A percentile compares a stretch with the other conserved stretches of the same genome.
Evolutionary conservation across 1,284 basidiomycete genomes (phyloP).

Genomic region (Agaricales sp.): DNA sequence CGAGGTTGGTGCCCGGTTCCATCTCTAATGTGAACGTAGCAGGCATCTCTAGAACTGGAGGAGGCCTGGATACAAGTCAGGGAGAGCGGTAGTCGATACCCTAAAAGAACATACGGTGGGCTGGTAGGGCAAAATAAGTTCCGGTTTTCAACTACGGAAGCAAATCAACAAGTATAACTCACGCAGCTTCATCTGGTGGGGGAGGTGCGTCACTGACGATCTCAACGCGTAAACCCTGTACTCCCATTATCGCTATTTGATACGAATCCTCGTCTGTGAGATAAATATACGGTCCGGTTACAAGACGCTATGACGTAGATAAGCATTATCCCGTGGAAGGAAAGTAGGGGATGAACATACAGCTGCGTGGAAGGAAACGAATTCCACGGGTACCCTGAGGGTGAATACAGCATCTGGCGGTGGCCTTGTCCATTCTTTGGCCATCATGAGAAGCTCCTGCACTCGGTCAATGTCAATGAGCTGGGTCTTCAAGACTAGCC

Average conservation of each 20-base stretch:
- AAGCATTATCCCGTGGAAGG: constrained; percentile 11
- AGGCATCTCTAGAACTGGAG: constrained; percentile 77
- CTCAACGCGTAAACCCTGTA: constrained; percentile 70
- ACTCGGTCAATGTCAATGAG: constrained; percentile 3
- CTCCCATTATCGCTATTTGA: constrained; percentile 70
- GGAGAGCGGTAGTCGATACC: constrained; percentile 4
- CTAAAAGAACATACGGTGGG: constrained; percentile 49
- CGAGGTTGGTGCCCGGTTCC: constrained; percentile 60
- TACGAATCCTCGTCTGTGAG: constrained; percentile 73
- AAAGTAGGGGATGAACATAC: constrained; percentile 29
- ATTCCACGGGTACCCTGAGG: constrained; percentile 73
- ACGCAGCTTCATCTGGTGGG: constrained; percentile 72
- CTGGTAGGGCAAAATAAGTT: constrained; percentile 30
- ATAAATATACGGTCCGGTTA: constrained; percentile 69
- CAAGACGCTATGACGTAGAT: constrained; percentile 42
- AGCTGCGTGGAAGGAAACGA: constrained; percentile 67
- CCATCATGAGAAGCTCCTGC: constrained; percentile 67
- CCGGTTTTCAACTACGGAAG: constrained; percentile 6
- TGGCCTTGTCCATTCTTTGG: constrained; percentile 76
- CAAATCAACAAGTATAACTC: constrained; percentile 22
- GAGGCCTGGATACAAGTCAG: constrained; percentile 39
- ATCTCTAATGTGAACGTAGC: constrained; percentile 73
- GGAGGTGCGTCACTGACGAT: constrained; percentile 74
- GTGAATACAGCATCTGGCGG: constrained; percentile 64
- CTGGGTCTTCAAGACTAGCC: neutral